Percentiles rank a stretch among this genome's conserved stretches.
These are phyloP conservation scores for Litsea cubeba DNA, from an alignment of 164 flowering plant species.

Conservation along the genomic window DNA sequence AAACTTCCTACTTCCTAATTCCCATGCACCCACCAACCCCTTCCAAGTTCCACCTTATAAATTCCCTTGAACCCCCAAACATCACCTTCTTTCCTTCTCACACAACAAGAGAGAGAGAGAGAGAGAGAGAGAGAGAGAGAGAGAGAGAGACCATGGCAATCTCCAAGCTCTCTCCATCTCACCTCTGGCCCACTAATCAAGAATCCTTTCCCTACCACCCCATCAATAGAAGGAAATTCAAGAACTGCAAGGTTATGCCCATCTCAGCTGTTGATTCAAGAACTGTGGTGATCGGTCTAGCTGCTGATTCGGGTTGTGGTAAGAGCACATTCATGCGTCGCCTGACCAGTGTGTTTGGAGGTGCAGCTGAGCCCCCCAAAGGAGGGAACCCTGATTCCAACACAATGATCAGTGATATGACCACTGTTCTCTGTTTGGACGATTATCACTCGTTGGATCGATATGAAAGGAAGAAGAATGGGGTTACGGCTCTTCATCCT, in stretches of 20 bases:
- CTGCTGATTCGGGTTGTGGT: constrained; percentile 89
- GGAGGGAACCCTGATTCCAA: constrained; percentile 89
- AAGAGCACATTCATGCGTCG: constrained; percentile 90
- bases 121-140: background rate
- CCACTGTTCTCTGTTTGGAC: constrained; percentile 79
- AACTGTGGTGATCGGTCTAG: constrained; percentile 78
- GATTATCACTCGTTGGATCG: constrained; percentile 84
- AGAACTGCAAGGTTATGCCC: background rate
- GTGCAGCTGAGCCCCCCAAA: constrained; percentile 79
- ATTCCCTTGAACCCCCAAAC: background rate
- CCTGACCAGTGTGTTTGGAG: constrained; percentile 78
- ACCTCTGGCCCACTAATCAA: background rate
- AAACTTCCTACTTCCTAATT: background rate
- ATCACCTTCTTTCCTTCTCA: constrained; percentile 2
- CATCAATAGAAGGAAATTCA: background rate
- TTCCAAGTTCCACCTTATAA: background rate
- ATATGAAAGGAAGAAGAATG: constrained; percentile 69
- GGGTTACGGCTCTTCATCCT: constrained; percentile 87
- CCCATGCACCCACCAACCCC: background rate
- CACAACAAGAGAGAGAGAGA: too few relatives aligned
- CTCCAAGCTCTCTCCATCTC: background rate
- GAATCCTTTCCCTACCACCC: constrained; percentile 1
- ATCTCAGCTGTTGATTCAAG: constrained; percentile 31
- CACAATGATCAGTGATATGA: constrained; percentile 74
- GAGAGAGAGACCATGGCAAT: constrained; percentile 1